These are phyloP conservation scores for Aspergillus taichungensis DNA, from an alignment of 495 filamentous ascomycete genomes.

Conservation along the genomic window DNA sequence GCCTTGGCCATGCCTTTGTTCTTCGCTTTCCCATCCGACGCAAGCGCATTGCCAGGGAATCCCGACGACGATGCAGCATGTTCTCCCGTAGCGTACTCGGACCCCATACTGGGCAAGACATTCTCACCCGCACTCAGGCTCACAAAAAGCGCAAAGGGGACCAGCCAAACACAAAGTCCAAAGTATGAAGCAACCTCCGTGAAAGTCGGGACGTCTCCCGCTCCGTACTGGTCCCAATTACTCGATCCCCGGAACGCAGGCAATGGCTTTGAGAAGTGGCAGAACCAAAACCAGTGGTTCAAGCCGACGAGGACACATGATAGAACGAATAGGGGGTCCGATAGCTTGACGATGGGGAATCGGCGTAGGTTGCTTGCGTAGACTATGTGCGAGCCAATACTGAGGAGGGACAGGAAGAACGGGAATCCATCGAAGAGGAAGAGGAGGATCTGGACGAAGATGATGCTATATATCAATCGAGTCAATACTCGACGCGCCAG, in stretches of 20 bases:
- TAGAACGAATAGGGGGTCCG: conserved; percentile 77
- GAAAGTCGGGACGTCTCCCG: conserved; percentile 65
- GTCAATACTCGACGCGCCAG: conserved; percentile 76
- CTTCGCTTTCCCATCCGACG: conserved; percentile 42
- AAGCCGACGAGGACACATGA: conserved; percentile 78
- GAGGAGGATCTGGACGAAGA: conserved; percentile 65
- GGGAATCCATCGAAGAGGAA: conserved; percentile 80
- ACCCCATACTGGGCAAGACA: conserved; percentile 79
- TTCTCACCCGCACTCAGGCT: conserved; percentile 89
- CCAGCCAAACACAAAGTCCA: conserved; percentile 91
- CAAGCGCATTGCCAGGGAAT: conserved; percentile 22
- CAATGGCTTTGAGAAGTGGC: conserved; percentile 65
- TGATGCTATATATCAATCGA: conserved; percentile 76
- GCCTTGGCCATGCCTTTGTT: conserved; percentile 87
- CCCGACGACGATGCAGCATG: conserved; percentile 40
- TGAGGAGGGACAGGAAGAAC: conserved; percentile 58
- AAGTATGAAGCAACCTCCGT: conserved; percentile 95
- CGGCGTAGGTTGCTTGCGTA: conserved; percentile 84
- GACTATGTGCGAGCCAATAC: conserved; percentile 72
- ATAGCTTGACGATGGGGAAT: conserved; percentile 82
- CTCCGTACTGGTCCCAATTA: conserved; percentile 41
- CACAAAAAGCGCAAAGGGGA: conserved; percentile 93
- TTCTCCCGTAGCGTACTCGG: conserved; percentile 54
- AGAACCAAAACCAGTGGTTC: conserved; percentile 98
- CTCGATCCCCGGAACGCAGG: conserved; percentile 17